Conservation (phyloP, 371 early-diverging fungal species). For the Mortierella sp. region DNA sequence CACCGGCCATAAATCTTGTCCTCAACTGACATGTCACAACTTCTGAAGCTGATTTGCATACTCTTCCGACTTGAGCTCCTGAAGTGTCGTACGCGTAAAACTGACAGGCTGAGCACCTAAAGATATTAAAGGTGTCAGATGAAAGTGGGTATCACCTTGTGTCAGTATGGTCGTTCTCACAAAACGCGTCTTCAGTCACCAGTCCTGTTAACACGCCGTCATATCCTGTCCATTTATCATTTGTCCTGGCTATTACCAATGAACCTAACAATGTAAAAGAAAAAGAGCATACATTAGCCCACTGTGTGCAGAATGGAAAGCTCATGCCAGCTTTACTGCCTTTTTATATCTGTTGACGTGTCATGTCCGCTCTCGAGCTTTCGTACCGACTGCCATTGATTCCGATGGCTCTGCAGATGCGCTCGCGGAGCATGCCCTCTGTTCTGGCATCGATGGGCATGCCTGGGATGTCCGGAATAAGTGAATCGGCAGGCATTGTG, state of each 20-base stretch:
- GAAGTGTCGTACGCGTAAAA: slow-evolving; percentile 79
- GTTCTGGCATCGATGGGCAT: slow-evolving; percentile 34
- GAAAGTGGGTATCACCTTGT: not conserved
- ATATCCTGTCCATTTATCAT: not conserved
- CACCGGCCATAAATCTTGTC: not conserved
- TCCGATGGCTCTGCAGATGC: slow-evolving; percentile 53
- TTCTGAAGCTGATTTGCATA: slow-evolving; percentile 45
- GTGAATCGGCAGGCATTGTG: slow-evolving; percentile 58
- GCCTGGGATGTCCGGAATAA: slow-evolving; percentile 65
- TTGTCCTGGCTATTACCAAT: slow-evolving; percentile 23
- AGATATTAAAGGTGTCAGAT: not conserved
- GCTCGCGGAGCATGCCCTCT: slow-evolving; percentile 50
- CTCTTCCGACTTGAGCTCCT: slow-evolving; percentile 85
- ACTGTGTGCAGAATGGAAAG: not conserved
- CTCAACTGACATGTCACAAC: too few relatives aligned
- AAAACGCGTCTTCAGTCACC: not conserved
- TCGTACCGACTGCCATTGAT: slow-evolving; percentile 48
- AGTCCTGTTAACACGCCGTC: not conserved
- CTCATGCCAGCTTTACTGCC: too few relatives aligned
- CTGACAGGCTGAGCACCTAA: slow-evolving; percentile 96
- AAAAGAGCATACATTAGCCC: slow-evolving; percentile 5
- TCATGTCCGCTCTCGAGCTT: not conserved
- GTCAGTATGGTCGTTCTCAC: slow-evolving; percentile 5
- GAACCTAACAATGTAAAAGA: slow-evolving; percentile 28
- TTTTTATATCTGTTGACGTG: not conserved